A percentile compares a stretch with the other conserved stretches of the same genome.
phyloP scores from a whole-genome alignment of 78 protist species.

The Speleostelium caveatum region DNA sequence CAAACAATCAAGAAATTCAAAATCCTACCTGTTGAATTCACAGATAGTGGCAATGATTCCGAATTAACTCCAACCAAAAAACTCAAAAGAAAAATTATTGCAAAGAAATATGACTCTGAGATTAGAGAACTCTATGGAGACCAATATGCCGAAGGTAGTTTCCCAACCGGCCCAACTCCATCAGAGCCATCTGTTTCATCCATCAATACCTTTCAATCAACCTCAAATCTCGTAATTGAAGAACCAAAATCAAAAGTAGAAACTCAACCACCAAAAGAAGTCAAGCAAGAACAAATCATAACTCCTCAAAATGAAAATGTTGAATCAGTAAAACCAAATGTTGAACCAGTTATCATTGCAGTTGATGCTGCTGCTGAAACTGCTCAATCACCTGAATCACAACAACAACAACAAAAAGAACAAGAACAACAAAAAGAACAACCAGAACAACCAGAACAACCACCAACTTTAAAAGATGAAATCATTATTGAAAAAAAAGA shows the following conservation, averaged over 20 bases:
- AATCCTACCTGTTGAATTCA: conserved; percentile 79
- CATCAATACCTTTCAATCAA: neutral
- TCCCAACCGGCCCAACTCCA: neutral
- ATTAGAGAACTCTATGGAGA: conserved; percentile 83
- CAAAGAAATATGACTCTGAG: conserved; percentile 45
- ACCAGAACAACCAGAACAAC: neutral
- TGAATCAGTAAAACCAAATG: neutral
- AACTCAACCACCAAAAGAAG: neutral
- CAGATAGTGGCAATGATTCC: conserved; percentile 51
- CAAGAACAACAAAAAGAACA: neutral
- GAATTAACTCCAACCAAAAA: conserved; percentile 90
- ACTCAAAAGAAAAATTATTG: conserved; percentile 81
- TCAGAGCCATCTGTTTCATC: neutral
- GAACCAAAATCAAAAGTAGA: neutral
- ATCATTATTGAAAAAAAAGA: too few species aligned
- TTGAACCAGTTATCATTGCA: neutral
- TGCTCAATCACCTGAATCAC: neutral
- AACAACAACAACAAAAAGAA: conserved; percentile 7
- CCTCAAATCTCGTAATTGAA: neutral
- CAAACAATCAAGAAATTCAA: conserved; percentile 71
- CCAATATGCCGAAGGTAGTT: conserved; percentile 63
- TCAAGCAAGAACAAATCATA: neutral
- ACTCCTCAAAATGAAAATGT: neutral
- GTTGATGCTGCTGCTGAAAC: neutral
- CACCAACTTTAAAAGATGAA: neutral